Evolutionary conservation across 2,329 filamentous ascomycete species (phyloP).

Genomic region (Microcera coccophila): DNA sequence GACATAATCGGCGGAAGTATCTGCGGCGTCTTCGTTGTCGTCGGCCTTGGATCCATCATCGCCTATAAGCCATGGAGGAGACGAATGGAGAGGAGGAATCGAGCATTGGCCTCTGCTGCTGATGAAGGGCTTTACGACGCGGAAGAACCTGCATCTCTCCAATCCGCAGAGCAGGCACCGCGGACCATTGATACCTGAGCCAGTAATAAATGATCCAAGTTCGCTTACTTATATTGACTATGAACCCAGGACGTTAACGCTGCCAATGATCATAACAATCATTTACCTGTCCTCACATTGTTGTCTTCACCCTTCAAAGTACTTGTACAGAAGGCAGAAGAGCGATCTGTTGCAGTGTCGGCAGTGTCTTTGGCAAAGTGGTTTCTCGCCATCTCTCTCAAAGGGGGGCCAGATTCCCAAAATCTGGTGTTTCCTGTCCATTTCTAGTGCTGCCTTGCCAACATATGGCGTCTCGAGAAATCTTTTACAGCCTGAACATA

Average conservation of each 20-base stretch:
- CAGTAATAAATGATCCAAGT: too few relatives aligned
- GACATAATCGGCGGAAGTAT: slow-evolving; percentile 84
- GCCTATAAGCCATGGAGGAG: slow-evolving; percentile 76
- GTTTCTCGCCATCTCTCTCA: slow-evolving; percentile 2
- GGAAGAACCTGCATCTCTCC: slow-evolving; percentile 4
- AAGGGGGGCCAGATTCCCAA: slow-evolving; percentile 13
- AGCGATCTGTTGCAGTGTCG: slow-evolving; percentile 6
- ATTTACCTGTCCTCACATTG: too few relatives aligned
- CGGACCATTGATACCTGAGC: neutral
- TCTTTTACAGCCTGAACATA: slow-evolving; percentile 15
- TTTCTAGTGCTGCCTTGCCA: neutral
- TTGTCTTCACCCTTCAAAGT: too few relatives aligned
- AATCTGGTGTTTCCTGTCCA: neutral
- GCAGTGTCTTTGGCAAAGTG: slow-evolving; percentile 12
- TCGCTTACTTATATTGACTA: too few relatives aligned
- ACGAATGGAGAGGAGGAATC: slow-evolving; percentile 34
- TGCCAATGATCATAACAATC: too few relatives aligned
- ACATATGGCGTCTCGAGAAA: slow-evolving; percentile 4
- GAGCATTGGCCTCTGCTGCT: slow-evolving; percentile 8
- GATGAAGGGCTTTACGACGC: slow-evolving; percentile 13
- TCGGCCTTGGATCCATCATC: slow-evolving; percentile 69
- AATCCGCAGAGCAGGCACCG: neutral
- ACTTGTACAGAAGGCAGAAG: too few relatives aligned
- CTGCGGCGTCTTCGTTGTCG: slow-evolving; percentile 76
- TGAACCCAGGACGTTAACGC: neutral